Evolutionary conservation across 179 eudicot species (phyloP), one percentile per base, ranked within the genome.

Genomic region (Corrigiola litoralis): DNA sequence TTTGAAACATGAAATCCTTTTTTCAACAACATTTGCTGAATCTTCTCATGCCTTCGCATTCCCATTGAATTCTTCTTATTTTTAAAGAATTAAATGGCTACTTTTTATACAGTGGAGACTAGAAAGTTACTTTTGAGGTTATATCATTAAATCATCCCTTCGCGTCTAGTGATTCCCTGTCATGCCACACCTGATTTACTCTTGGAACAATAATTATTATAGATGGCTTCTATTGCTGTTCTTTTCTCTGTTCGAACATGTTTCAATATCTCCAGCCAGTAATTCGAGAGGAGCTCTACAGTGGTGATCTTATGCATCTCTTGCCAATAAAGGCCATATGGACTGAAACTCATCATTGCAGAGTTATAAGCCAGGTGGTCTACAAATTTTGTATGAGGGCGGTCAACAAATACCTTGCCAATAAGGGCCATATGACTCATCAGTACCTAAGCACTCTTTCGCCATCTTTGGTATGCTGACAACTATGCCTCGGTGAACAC

Each of bases 61-160:
- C n/a, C n/a, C n/a, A n/a, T n/a, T n/a, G n/a, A n/a, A n/a, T n/a
- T n/a, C n/a, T n/a, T n/a, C n/a, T n/a, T n/a, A n/a, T n/a, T n/a
- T n/a, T n/a, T n/a, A n/a, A n/a, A n/a, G n/a, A n/a, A n/a, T n/a
- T n/a, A n/a, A n/a, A n/a, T n/a, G n/a, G n/a, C n/a, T n/a, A n/a
- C n/a, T n/a, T n/a, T n/a, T n/a, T n/a, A n/a, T n/a, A n/a, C n/a
- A n/a, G n/a, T n/a, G n/a, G n/a, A n/a, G n/a, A n/a, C n/a, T n/a
- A n/a, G n/a, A n/a, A n/a, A n/a, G n/a, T n/a, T n/a, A n/a, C n/a
- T n/a, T n/a, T 77, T 46, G 72, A 18, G 36, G 41, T 63, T 21
- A 72, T 17, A 17, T 72, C 74, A 24, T 29, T 67, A 8, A 77
- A 63, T 77, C 77, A 77, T 5, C 51, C 1, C n/a, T 64, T 64